Evolutionary conservation across 805 yeast genomes (phyloP).

Genomic region (Candida coquimbonensis): DNA sequence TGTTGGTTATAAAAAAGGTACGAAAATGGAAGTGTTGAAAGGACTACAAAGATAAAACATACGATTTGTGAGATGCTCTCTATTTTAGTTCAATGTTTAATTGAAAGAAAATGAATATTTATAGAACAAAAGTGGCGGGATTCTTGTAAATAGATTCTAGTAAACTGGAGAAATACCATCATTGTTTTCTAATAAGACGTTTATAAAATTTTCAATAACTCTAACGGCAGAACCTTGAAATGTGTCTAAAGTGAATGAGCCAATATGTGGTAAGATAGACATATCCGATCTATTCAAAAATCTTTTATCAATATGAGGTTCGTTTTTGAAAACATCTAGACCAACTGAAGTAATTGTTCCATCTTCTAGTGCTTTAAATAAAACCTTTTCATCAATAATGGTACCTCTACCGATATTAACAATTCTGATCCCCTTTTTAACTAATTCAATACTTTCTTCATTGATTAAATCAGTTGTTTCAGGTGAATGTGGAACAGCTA

Average conservation of each 20-base stretch:
- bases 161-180: constrained; percentile 10
- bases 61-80: too few relatives aligned
- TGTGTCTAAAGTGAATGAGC: constrained; percentile 57
- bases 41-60: constrained; percentile 1
- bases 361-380: constrained; percentile 49
- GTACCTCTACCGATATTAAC: constrained; percentile 75
- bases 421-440: constrained; percentile 50
- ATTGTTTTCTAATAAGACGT: constrained; percentile 11
- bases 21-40: constrained; percentile 12
- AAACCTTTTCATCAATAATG: constrained; percentile 57
- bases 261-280: constrained; percentile 57
- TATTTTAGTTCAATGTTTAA: too few relatives aligned
- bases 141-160: not conserved
- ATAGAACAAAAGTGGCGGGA: too few relatives aligned
- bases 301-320: constrained; percentile 49
- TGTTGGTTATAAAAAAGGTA: constrained; percentile 45
- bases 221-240: constrained; percentile 42
- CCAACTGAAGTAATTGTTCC: constrained; percentile 65
- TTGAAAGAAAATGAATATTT: not conserved
- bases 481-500: constrained; percentile 61
- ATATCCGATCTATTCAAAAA: constrained; percentile 55
- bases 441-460: constrained; percentile 34
- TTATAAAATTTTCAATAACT: constrained; percentile 48
- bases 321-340: constrained; percentile 63
- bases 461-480: constrained; percentile 52